Conservation (phyloP, 805 yeast genomes). For the Spathaspora boniae region DNA sequence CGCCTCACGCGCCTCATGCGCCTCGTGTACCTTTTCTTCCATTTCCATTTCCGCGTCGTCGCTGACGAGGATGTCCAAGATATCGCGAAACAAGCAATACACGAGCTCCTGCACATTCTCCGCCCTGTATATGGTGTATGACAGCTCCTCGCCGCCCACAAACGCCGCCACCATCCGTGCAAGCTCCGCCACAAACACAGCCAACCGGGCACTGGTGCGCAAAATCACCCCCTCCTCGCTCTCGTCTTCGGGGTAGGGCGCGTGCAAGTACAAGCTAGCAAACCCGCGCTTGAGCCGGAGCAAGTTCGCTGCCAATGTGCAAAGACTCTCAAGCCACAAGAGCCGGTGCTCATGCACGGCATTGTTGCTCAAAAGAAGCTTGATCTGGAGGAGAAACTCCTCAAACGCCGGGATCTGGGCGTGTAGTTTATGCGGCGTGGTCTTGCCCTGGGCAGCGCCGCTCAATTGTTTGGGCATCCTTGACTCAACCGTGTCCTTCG, state of each 20-base stretch:
- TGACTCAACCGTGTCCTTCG: constrained; percentile 1
- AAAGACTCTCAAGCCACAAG: constrained; percentile 19
- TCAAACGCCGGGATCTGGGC: constrained; percentile 15
- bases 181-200: background rate
- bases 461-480: constrained; percentile 6
- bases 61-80: constrained; percentile 13
- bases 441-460: background rate
- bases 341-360: constrained; percentile 12
- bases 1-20: too few species aligned
- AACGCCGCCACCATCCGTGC: background rate
- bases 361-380: constrained; percentile 11
- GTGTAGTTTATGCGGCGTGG: background rate
- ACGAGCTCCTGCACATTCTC: constrained; percentile 4
- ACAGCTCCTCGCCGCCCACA: background rate
- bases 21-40: too few species aligned
- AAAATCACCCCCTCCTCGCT: background rate
- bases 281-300: constrained; percentile 8
- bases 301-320: constrained; percentile 8
- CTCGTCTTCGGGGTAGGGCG: constrained; percentile 7
- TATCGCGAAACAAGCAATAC: constrained; percentile 5
- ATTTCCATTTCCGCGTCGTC: constrained; percentile 12
- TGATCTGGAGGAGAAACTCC: constrained; percentile 15
- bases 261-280: constrained; percentile 3
- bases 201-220: background rate
- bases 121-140: too few species aligned